Evolutionary conservation across 805 yeast genomes (phyloP).

Genomic region (Metschnikowia anglica): DNA sequence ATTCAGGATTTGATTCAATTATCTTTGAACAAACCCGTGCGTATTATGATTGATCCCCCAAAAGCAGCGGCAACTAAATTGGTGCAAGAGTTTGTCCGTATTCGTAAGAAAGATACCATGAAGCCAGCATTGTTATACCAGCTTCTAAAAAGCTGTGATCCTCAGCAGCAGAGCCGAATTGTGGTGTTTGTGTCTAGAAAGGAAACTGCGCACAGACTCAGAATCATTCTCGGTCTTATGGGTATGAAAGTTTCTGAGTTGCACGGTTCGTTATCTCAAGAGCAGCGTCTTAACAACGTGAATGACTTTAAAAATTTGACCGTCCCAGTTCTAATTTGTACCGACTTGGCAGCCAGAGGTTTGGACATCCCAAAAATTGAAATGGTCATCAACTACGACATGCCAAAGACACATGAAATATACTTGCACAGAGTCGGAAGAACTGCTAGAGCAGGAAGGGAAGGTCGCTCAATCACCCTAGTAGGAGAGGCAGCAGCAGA

Average conservation of each 20-base stretch:
- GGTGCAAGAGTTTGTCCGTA: slow-evolving; percentile 90
- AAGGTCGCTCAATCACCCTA: slow-evolving; percentile 88
- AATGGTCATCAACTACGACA: slow-evolving; percentile 88
- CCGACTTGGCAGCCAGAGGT: slow-evolving; percentile 99
- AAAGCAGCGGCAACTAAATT: slow-evolving; percentile 90
- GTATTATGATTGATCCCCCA: slow-evolving; percentile 96
- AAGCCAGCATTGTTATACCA: slow-evolving; percentile 82
- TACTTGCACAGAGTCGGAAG: slow-evolving; percentile 98
- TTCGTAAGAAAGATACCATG: slow-evolving; percentile 80
- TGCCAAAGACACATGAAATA: slow-evolving; percentile 90
- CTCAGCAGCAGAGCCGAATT: slow-evolving; percentile 62
- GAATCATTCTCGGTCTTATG: slow-evolving; percentile 70
- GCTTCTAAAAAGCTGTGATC: slow-evolving; percentile 65
- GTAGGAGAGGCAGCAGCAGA: slow-evolving; percentile 92
- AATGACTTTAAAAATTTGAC: slow-evolving; percentile 76
- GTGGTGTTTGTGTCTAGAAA: slow-evolving; percentile 92
- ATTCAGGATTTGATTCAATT: slow-evolving; percentile 85
- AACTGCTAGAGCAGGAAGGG: slow-evolving; percentile 98
- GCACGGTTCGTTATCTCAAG: slow-evolving; percentile 84
- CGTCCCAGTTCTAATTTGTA: slow-evolving; percentile 89
- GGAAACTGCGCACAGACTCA: slow-evolving; percentile 82
- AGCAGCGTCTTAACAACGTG: slow-evolving; percentile 85
- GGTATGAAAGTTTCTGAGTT: slow-evolving; percentile 78
- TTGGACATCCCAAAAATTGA: slow-evolving; percentile 98
- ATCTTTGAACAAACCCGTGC: slow-evolving; percentile 84